These are phyloP conservation scores for Diaporthe aspalathi DNA, from an alignment of 2,329 filamentous ascomycete species.

Conservation along the genomic window DNA sequence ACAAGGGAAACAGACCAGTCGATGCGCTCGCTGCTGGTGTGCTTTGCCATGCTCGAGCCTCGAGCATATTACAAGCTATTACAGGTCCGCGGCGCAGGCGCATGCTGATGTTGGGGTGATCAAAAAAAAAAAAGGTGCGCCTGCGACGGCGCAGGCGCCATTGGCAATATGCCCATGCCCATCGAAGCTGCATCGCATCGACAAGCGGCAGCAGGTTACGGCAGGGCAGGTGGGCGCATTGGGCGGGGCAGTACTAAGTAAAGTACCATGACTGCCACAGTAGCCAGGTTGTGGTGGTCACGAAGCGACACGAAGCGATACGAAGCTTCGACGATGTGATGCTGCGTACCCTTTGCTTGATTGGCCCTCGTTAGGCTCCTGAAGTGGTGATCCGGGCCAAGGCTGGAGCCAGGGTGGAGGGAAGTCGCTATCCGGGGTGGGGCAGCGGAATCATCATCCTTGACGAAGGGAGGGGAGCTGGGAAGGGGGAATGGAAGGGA, in stretches of 20 bases:
- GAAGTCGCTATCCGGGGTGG: constrained; percentile 35
- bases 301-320: too few relatives aligned
- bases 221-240: constrained; percentile 4
- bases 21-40: constrained; percentile 12
- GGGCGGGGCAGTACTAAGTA: background rate
- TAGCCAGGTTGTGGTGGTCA: background rate
- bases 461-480: background rate
- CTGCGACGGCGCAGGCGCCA: background rate
- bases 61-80: background rate
- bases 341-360: background rate
- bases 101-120: background rate
- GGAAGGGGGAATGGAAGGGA: background rate
- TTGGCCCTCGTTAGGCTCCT: background rate
- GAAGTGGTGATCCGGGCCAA: background rate
- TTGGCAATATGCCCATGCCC: constrained; percentile 2
- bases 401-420: constrained; percentile 23
- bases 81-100: background rate
- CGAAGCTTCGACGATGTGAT: too few relatives aligned
- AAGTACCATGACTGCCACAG: too few relatives aligned
- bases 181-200: constrained; percentile 10
- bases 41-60: constrained; percentile 7
- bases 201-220: background rate
- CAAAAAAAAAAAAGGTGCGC: background rate
- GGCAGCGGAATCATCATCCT: constrained; percentile 26
- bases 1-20: constrained; percentile 6